Conservation (phyloP, 1,139 yeast species). For the Pichia sp. region DNA sequence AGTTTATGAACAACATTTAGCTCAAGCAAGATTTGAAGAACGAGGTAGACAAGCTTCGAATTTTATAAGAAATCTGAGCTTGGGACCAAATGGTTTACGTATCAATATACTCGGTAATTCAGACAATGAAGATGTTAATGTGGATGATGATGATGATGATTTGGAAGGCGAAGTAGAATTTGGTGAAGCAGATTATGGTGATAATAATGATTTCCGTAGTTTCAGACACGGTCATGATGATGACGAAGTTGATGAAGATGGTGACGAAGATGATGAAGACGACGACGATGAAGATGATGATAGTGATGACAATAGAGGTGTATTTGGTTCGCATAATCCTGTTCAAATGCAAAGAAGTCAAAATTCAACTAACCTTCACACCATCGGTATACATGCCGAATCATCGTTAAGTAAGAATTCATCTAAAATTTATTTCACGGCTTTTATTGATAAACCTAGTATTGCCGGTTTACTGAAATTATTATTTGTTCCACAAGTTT, state of each 20-base stretch:
- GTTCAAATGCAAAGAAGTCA: conserved; percentile 14
- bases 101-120: neutral
- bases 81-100: conserved; percentile 2
- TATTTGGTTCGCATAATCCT: conserved; percentile 17
- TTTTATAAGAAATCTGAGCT: conserved; percentile 7
- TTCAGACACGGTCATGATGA: conserved; percentile 18
- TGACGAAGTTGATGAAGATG: conserved; percentile 26
- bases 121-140: conserved; percentile 19
- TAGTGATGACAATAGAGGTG: conserved; percentile 23
- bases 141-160: conserved; percentile 29
- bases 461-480: conserved; percentile 66
- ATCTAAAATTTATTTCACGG: conserved; percentile 46
- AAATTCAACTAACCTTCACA: neutral
- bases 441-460: conserved; percentile 71
- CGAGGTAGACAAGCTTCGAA: conserved; percentile 47
- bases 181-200: conserved; percentile 25
- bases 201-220: conserved; percentile 2
- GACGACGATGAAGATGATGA: conserved; percentile 29
- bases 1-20: conserved; percentile 78
- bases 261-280: conserved; percentile 26
- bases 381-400: neutral
- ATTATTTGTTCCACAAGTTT: conserved; percentile 67
- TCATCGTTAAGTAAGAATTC: conserved; percentile 16
- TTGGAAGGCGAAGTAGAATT: conserved; percentile 23
- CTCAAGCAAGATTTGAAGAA: conserved; percentile 39